Conservation (phyloP, 768 basidiomycete genomes). For the Pholiota microspora region DNA sequence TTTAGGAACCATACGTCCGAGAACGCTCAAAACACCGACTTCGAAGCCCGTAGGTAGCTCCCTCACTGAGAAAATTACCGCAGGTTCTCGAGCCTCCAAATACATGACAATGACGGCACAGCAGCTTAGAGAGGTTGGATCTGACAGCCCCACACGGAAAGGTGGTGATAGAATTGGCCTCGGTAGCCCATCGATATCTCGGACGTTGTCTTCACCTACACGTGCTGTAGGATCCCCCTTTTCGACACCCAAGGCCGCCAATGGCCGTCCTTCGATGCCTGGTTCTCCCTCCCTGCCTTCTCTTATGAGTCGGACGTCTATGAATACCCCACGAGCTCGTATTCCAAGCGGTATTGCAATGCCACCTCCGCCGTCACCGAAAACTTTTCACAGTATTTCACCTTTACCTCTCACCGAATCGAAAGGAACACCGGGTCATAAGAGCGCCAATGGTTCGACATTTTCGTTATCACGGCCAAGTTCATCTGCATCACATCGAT, state of each 20-base stretch:
- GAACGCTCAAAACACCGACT: constrained; percentile 30
- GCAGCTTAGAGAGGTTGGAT: constrained; percentile 49
- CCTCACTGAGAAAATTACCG: constrained; percentile 56
- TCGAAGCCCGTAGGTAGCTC: constrained; percentile 28
- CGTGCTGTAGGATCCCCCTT: constrained; percentile 62
- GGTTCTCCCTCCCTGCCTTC: constrained; percentile 33
- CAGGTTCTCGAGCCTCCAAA: constrained; percentile 81
- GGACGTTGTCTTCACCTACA: constrained; percentile 37
- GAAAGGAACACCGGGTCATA: constrained; percentile 1
- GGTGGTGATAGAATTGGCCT: background rate
- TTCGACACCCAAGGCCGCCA: constrained; percentile 61
- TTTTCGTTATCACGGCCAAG: constrained; percentile 32
- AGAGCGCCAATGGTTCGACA: background rate
- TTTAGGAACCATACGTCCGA: constrained; percentile 28
- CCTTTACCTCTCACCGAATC: constrained; percentile 22
- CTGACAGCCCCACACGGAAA: constrained; percentile 30
- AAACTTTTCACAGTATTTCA: constrained; percentile 24
- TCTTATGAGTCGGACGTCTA: constrained; percentile 35
- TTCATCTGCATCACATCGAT: constrained; percentile 36
- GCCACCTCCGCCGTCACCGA: constrained; percentile 77
- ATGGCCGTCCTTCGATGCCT: constrained; percentile 25
- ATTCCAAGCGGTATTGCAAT: constrained; percentile 74
- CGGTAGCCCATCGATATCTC: constrained; percentile 28
- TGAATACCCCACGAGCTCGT: constrained; percentile 61
- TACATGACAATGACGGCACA: constrained; percentile 84